Conservation (phyloP, 768 basidiomycete genomes). For the Chalciporus piperatus region DNA sequence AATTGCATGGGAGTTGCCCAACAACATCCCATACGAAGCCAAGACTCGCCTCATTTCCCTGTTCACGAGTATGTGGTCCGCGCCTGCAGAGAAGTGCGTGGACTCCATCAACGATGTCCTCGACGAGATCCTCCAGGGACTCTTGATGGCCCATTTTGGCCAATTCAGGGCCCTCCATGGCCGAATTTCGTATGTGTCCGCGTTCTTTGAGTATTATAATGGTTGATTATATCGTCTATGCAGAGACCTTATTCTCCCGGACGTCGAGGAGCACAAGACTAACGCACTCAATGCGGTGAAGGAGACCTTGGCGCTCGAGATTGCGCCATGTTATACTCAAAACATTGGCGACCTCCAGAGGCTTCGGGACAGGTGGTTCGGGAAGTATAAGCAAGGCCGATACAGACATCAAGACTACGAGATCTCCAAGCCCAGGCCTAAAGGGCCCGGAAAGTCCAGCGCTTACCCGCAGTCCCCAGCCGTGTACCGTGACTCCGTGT, state of each 20-base stretch:
- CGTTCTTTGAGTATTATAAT: not conserved
- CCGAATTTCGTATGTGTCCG: slow-evolving; percentile 34
- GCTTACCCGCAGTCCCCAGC: too few species aligned
- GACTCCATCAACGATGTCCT: too few species aligned
- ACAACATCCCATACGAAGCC: slow-evolving; percentile 40
- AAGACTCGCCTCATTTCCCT: slow-evolving; percentile 35
- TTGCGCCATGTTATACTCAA: slow-evolving; percentile 37
- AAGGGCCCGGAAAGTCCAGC: too few species aligned
- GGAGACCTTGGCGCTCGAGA: slow-evolving; percentile 39
- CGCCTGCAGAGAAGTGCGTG: slow-evolving; percentile 33
- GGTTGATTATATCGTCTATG: not conserved
- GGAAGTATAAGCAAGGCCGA: slow-evolving; percentile 20
- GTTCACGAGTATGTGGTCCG: slow-evolving; percentile 36
- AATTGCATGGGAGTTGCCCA: slow-evolving; percentile 42
- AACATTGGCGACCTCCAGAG: slow-evolving; percentile 23
- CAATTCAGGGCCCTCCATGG: slow-evolving; percentile 36
- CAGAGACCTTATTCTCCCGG: slow-evolving; percentile 28
- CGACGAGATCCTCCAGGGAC: not conserved
- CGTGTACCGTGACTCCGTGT: too few species aligned
- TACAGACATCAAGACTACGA: not conserved
- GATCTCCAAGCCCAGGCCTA: not conserved
- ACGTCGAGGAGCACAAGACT: slow-evolving; percentile 29
- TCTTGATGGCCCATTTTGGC: slow-evolving; percentile 37
- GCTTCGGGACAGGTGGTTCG: slow-evolving; percentile 25
- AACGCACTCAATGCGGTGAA: slow-evolving; percentile 26